Conservation (phyloP, 192 early-diverging fungal genomes). For the Pilaira anomala region DNA sequence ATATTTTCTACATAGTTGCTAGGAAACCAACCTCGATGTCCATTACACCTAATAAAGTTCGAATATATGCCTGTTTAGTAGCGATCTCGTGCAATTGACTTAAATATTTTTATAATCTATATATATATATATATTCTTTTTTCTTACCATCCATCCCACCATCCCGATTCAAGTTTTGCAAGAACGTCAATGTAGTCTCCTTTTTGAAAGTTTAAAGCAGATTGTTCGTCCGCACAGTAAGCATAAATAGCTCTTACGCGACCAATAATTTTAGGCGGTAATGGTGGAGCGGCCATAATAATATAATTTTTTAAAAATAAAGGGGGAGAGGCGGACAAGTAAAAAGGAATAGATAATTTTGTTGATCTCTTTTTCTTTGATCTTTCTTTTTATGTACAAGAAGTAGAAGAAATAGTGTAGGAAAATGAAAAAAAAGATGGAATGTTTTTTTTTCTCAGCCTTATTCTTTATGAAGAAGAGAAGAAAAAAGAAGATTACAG, state of each 20-base stretch:
- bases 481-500: background rate
- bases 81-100: background rate
- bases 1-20: slow-evolving; percentile 75
- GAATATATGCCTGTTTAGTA: background rate
- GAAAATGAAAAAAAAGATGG: slow-evolving; percentile 4
- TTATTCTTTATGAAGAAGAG: background rate
- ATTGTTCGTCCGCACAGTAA: slow-evolving; percentile 3
- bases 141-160: slow-evolving; percentile 26
- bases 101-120: background rate
- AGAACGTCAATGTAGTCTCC: slow-evolving; percentile 19
- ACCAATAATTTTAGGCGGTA: slow-evolving; percentile 9
- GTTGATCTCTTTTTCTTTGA: background rate
- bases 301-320: slow-evolving; percentile 6
- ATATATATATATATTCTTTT: background rate
- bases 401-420: background rate
- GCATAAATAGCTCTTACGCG: slow-evolving; percentile 15
- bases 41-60: slow-evolving; percentile 44
- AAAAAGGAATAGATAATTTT: background rate
- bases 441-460: background rate
- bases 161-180: slow-evolving; percentile 22
- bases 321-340: background rate
- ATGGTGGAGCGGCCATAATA: slow-evolving; percentile 2
- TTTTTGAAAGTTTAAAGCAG: slow-evolving; percentile 9
- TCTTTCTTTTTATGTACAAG: background rate
- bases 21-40: slow-evolving; percentile 84